Conservation (phyloP, 2,329 filamentous ascomycete genomes). For the Trichothecium sympodiale region DNA sequence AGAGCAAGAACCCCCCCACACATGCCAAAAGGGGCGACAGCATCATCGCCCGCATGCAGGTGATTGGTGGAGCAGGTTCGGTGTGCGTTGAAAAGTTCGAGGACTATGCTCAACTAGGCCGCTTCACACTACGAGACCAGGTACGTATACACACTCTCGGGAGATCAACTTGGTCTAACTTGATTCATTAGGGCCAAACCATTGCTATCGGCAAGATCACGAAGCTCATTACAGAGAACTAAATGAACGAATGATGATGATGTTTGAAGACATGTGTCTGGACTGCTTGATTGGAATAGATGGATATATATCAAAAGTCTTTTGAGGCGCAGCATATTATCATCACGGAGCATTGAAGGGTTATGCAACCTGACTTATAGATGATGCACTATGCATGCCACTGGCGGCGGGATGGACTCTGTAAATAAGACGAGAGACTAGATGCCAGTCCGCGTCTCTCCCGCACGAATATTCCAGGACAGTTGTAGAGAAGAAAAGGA, state of each 20-base stretch:
- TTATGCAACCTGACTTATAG: not conserved
- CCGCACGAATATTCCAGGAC: too few species aligned
- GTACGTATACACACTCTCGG: slow-evolving; percentile 32
- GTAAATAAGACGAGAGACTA: not conserved
- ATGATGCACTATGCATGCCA: too few species aligned
- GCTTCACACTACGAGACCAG: slow-evolving; percentile 83
- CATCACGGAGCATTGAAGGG: not conserved
- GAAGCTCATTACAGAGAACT: slow-evolving; percentile 51
- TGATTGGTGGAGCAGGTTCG: slow-evolving; percentile 72
- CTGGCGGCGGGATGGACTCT: not conserved
- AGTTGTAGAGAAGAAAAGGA: too few species aligned
- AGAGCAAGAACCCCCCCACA: slow-evolving; percentile 85
- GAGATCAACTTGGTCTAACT: slow-evolving; percentile 12
- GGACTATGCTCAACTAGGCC: slow-evolving; percentile 88
- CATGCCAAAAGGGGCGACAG: slow-evolving; percentile 74
- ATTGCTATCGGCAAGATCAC: slow-evolving; percentile 99
- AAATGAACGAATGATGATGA: slow-evolving; percentile 1
- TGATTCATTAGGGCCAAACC: slow-evolving; percentile 70
- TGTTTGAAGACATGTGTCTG: not conserved
- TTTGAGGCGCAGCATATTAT: not conserved
- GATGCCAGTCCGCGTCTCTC: too few species aligned
- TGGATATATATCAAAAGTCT: slow-evolving; percentile 1
- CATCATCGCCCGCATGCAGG: slow-evolving; percentile 85
- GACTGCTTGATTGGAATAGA: not conserved
- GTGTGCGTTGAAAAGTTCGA: slow-evolving; percentile 94